Evolutionary conservation across 148 eudicot species (phyloP), one percentile per base, ranked within the genome.

Genomic region (Cornus suecica): DNA sequence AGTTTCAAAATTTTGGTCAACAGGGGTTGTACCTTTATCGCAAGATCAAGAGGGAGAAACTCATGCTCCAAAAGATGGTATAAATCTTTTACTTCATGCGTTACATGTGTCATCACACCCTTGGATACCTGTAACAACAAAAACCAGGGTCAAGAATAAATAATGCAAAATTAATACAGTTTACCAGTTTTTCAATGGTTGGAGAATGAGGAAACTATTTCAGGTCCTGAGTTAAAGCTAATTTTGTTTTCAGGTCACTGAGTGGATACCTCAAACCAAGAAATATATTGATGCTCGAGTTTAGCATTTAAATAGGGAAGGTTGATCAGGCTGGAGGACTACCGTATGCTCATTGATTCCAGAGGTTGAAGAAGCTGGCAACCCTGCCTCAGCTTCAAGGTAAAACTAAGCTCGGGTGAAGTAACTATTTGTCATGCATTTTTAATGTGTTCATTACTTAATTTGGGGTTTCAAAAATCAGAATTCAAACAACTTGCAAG

Each of bases 81-180:
- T 52, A 94, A 88, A 79, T 94, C 97, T 76, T 90, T 94, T 30
- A 94, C 97, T 86, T 94, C 99, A 70, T 89, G 99, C 77, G 89
- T 88, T 26, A 84, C 99, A 84, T 90, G 92, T 48, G 87, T 84
- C 94, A 94, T 88, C 45, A 94, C 94, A 77, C 99, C 99, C 83
- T 89, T 94, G 27, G 89, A 84, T 20, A 81, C 92, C 99, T 94
- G 79, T 72, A 76, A 65, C 1, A 31, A 11, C 25, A 58, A 22
- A 22, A 8, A 58, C 24, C 62, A 58, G 24, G n/a, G 24, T 58
- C 20, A 7, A 18, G 62, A 22, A 58, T 25, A 58, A 58, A 6
- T n/a, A 58, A n/a, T 22, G 62, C 0, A 58, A 58, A 0, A 22
- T 4, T 5, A 58, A 18, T 4, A 8, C n/a, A 25, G 5, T 18